These are phyloP conservation scores for Trichoderma reesei DNA, from an alignment of 495 filamentous ascomycete species.

Conservation along the genomic window DNA sequence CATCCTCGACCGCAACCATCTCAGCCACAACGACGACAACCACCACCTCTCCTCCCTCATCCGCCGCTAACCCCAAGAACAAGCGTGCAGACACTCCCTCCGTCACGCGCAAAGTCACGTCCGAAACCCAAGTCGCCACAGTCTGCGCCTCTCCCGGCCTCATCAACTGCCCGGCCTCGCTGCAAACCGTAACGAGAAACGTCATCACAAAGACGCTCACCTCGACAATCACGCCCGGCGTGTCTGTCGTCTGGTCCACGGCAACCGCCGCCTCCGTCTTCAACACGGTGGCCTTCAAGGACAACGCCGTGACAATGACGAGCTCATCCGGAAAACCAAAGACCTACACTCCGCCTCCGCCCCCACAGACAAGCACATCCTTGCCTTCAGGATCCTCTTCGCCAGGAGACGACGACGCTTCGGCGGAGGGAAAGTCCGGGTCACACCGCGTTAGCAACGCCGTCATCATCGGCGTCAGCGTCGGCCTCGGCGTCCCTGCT, in stretches of 20 bases:
- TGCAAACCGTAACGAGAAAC: slow-evolving; percentile 30
- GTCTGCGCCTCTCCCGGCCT: slow-evolving; percentile 33
- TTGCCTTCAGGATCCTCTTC: neutral
- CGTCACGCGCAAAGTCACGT: slow-evolving; percentile 28
- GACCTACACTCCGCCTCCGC: slow-evolving; percentile 25
- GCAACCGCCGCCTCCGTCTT: slow-evolving; percentile 20
- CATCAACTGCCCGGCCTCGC: slow-evolving; percentile 36
- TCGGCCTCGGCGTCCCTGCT: slow-evolving; percentile 34
- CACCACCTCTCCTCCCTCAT: slow-evolving; percentile 3
- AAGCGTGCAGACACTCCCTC: slow-evolving; percentile 15
- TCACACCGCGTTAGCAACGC: slow-evolving; percentile 20
- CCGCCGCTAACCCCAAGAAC: neutral
- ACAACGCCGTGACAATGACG: slow-evolving; percentile 19
- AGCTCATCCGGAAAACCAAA: slow-evolving; percentile 33
- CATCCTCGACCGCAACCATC: slow-evolving; percentile 11
- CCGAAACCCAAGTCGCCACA: slow-evolving; percentile 25
- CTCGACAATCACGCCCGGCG: slow-evolving; percentile 28
- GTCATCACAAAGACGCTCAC: slow-evolving; percentile 16
- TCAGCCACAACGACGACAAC: slow-evolving; percentile 22
- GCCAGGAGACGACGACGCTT: neutral
- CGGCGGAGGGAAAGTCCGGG: neutral
- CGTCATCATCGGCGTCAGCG: slow-evolving; percentile 33
- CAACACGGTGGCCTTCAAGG: slow-evolving; percentile 15
- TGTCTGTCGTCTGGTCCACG: slow-evolving; percentile 25
- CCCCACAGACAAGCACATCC: slow-evolving; percentile 13